Percentiles rank a stretch among this genome's conserved stretches.
These are phyloP conservation scores for Stemphylium beticola DNA, from an alignment of 2,329 filamentous ascomycete genomes.

Conservation along the genomic window DNA sequence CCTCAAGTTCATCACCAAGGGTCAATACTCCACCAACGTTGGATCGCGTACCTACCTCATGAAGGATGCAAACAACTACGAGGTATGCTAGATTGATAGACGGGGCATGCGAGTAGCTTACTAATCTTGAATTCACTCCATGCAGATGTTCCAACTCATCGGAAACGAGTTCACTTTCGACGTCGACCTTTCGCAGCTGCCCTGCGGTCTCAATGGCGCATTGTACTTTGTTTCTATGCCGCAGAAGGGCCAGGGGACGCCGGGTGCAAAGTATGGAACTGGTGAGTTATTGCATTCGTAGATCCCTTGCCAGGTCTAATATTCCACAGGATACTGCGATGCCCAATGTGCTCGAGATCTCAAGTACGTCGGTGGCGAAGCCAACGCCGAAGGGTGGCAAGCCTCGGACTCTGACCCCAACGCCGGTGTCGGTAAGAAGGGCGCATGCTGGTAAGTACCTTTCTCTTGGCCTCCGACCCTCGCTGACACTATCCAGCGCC, in stretches of 20 bases:
- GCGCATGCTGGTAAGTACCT: constrained; percentile 59
- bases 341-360: too few relatives aligned
- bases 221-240: too few relatives aligned
- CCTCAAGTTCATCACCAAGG: constrained; percentile 64
- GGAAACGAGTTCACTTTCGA: constrained; percentile 42
- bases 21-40: constrained; percentile 49
- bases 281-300: too few relatives aligned
- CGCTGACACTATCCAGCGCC: constrained; percentile 30
- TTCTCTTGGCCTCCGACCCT: too few relatives aligned
- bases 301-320: too few relatives aligned
- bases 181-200: too few relatives aligned
- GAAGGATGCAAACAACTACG: constrained; percentile 39
- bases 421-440: constrained; percentile 59
- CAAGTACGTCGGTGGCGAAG: too few relatives aligned
- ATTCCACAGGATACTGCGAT: too few relatives aligned
- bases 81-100: neutral
- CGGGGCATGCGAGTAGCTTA: too few relatives aligned
- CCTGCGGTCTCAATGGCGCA: too few relatives aligned
- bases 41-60: constrained; percentile 47
- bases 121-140: neutral
- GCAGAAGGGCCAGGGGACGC: too few relatives aligned
- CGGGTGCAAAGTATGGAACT: too few relatives aligned
- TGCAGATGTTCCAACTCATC: constrained; percentile 44
- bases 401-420: constrained; percentile 61
- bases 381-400: constrained; percentile 61